Evolutionary conservation across 345 rosid species (phyloP).

Genomic region (Dipteronia dyeriana): DNA sequence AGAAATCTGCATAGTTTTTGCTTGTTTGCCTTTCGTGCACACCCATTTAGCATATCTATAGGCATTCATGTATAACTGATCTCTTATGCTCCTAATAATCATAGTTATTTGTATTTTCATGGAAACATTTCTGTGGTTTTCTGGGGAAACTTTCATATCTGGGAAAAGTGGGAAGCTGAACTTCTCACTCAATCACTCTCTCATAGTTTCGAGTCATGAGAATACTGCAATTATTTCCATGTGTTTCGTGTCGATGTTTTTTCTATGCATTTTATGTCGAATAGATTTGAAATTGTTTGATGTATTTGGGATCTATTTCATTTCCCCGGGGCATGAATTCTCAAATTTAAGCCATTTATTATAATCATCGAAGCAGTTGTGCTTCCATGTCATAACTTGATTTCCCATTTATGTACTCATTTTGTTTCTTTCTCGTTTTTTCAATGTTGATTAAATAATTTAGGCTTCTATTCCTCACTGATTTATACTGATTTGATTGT

Average conservation of each 20-base stretch:
- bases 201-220: background rate
- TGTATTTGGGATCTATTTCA: background rate
- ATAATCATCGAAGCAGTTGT: background rate
- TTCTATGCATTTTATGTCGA: background rate
- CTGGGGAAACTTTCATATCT: background rate
- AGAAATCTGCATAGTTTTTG: background rate
- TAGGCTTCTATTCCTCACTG: background rate
- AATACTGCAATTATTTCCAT: background rate
- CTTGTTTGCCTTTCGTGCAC: background rate
- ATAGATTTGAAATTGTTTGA: background rate
- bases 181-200: background rate
- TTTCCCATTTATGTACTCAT: background rate
- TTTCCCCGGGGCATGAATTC: background rate
- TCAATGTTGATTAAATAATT: slow-evolving; percentile 10
- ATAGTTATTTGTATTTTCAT: too few species aligned
- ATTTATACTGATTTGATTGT: slow-evolving; percentile 6
- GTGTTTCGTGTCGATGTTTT: background rate
- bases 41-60: background rate
- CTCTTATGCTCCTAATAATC: background rate
- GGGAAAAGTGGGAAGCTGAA: background rate
- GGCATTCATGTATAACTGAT: background rate
- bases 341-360: background rate
- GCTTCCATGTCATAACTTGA: background rate
- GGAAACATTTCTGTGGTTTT: background rate
- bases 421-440: background rate